Evolutionary conservation across 176 grass and related monocot genomes (phyloP), one percentile per base, ranked within the genome.

Genomic region (Bromus sterilis): DNA sequence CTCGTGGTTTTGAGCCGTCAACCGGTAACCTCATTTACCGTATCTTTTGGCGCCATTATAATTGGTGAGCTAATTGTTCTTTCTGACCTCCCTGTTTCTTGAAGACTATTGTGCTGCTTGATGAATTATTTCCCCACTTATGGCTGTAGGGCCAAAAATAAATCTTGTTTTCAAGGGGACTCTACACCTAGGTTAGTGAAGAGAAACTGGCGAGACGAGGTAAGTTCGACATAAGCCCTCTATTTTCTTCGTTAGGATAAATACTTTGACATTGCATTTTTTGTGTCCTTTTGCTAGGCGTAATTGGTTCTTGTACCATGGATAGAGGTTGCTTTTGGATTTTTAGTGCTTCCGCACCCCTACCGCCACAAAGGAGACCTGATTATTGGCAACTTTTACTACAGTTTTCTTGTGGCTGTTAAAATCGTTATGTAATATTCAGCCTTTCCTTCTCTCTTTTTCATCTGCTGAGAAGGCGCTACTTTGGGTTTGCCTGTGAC

Each of bases 361-460:
- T 51, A 21, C 48, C 5, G 49, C 18, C 49, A 53, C 18, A 53
- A 21, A 53, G 49, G 49, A 53, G 49, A 9, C 49, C 49, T 21
- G 18, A 53, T 21, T 20, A 53, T 53, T 21, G 49, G 49, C 49
- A 53, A 20, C 18, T 21, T 53, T 53, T 53, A 20, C 49, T 53
- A 21, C 49, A n/a, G 21, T 53, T 53, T 53, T n/a, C 49, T 53
- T 53, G 49, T 53, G 48, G 48, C 5, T 53, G 18, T 53, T 53
- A 2, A 53, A 53, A 53, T 21, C 18, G 18, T 53, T 20, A 53
- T 53, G 48, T 21, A 7, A 53, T 8, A n/a, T n/a, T n/a, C n/a
- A n/a, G 81, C 41, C 81, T 83, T 64, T 83, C 81, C 21, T 75
- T 83, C 57, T 63, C 70, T 28, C 81, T 83, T 39, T 83, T 64